Conservation (phyloP, 805 yeast genomes). For the Starmerella powellii region DNA sequence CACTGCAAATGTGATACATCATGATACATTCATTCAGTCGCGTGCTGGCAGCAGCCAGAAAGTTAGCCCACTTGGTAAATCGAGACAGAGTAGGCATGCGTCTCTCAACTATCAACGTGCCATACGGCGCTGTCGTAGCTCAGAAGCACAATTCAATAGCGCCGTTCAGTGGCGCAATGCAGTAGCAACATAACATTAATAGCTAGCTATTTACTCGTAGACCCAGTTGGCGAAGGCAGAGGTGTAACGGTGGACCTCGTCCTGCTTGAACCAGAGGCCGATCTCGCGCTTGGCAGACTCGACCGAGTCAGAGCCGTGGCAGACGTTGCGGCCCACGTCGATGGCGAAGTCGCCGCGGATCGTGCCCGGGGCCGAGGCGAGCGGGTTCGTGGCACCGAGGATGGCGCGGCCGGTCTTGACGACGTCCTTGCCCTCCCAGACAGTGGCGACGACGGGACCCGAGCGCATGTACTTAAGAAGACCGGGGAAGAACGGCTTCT, state of each 20-base stretch:
- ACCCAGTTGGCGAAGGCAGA: conserved; percentile 77
- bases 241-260: conserved; percentile 88
- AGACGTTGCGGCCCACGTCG: conserved; percentile 98
- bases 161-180: no score
- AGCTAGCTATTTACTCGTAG: conserved; percentile 56
- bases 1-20: no score
- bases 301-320: conserved; percentile 99
- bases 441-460: conserved; percentile 98
- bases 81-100: no score
- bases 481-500: conserved; percentile 97
- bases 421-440: conserved; percentile 99
- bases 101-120: no score
- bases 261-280: conserved; percentile 93
- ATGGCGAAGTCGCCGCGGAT: conserved; percentile 98
- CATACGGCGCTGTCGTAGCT: no score
- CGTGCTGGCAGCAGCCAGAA: no score
- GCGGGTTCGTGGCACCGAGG: conserved; percentile 99
- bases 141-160: no score
- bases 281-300: conserved; percentile 96
- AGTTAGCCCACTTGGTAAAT: no score
- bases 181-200: no score
- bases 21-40: no score
- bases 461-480: conserved; percentile 91
- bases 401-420: conserved; percentile 97
- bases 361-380: conserved; percentile 96